Conservation (phyloP, 345 rosid genomes). For the Hypericum perforatum region DNA sequence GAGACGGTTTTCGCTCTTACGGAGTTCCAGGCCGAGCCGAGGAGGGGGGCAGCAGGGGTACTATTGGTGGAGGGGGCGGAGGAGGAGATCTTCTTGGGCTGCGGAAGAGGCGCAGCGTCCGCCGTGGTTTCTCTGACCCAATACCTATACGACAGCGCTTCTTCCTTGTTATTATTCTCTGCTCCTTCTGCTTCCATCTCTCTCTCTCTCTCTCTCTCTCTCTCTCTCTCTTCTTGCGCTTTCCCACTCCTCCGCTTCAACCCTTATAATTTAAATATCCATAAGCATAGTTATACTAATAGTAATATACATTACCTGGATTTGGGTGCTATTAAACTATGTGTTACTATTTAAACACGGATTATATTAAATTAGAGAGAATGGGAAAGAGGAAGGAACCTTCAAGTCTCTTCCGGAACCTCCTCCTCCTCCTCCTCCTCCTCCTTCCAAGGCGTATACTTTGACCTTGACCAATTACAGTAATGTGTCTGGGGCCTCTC, state of each 20-base stretch:
- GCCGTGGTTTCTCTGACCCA: slow-evolving; percentile 69
- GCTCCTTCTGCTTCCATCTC: slow-evolving; percentile 1
- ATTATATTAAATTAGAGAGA: too few species aligned
- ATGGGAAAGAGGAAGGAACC: too few species aligned
- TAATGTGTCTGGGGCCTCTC: too few species aligned
- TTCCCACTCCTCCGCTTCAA: neutral
- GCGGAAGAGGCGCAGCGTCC: slow-evolving; percentile 79
- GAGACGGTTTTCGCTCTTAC: slow-evolving; percentile 20
- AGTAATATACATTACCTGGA: too few species aligned
- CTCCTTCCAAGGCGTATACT: too few species aligned
- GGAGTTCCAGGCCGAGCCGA: slow-evolving; percentile 88
- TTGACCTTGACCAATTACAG: too few species aligned
- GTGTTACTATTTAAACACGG: too few species aligned
- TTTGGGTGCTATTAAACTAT: too few species aligned
- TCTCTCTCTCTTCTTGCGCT: neutral
- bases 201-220: slow-evolving; percentile 3
- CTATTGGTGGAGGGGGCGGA: slow-evolving; percentile 18
- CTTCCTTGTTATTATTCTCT: slow-evolving; percentile 19
- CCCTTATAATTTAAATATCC: too few species aligned
- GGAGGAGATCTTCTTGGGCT: slow-evolving; percentile 48
- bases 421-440: too few species aligned
- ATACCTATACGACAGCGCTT: slow-evolving; percentile 51
- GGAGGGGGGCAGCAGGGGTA: slow-evolving; percentile 19
- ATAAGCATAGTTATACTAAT: too few species aligned
- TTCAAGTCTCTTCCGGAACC: too few species aligned